These are phyloP conservation scores for Globisporangium irregulare DNA, from an alignment of 352 stramenopile species.

Conservation along the genomic window DNA sequence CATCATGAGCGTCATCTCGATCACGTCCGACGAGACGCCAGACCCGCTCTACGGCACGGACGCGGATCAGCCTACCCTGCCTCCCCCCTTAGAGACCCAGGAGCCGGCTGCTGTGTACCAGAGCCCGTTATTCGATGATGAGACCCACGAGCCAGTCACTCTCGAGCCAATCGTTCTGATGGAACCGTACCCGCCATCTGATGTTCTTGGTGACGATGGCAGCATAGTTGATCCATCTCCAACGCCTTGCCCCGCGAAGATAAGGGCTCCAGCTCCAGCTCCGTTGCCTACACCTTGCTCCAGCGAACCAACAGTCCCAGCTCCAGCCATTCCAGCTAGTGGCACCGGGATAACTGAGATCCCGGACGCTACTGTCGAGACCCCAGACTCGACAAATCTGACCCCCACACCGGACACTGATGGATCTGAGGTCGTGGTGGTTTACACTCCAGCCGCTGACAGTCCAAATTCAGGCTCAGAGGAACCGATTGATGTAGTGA, in stretches of 20 bases:
- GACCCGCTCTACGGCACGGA: conserved; percentile 1
- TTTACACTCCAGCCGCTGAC: not conserved
- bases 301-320: not conserved
- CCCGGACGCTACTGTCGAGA: not conserved
- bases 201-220: not conserved
- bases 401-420: not conserved
- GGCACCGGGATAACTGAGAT: not conserved
- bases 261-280: not conserved
- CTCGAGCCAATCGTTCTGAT: not conserved
- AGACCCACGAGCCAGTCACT: not conserved
- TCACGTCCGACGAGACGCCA: conserved; percentile 1
- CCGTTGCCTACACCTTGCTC: not conserved
- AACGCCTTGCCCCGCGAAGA: not conserved
- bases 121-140: not conserved
- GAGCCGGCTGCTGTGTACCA: not conserved
- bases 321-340: not conserved
- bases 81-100: not conserved
- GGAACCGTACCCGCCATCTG: not conserved
- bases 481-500: not conserved
- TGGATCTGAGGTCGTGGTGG: not conserved
- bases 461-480: not conserved
- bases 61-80: not conserved
- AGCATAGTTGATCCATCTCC: not conserved
- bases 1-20: not conserved
- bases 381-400: not conserved